Evolutionary conservation across 169 alveolate genomes (phyloP), one percentile per base, ranked within the genome.

Genomic region (Plasmodium vinckei): DNA sequence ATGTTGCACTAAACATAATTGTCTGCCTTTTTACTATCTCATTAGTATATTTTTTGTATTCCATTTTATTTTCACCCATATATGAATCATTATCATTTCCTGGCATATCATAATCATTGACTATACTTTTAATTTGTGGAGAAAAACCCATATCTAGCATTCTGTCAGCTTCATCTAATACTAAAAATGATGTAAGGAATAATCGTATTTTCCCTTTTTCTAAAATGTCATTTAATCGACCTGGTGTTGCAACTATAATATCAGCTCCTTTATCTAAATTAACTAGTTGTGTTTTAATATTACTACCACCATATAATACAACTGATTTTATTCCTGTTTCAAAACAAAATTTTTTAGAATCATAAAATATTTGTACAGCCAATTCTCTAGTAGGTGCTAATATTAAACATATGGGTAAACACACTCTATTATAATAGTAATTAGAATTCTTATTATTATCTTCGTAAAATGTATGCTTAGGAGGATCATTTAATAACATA

Each of bases 311-410:
- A 91, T 97, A 96, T 33, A 97, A 89, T 15, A 94, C 96, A 10
- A 94, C 97, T 1, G 98, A 92, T 64, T 97, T 93, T 23, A 98
- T 96, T 44, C 99, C 99, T 13, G 98, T 97, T 60, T 95, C 96
- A 87, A 88, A 94, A 53, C 96, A 90, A 75, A 97, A 97, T 73
- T 97, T 96, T 75, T 96, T 92, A 2, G 98, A 95, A 88, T 97
- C 99, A 56, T 94, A 95, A 84, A 88, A 95, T 23, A 97, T 98
- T 92, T 98, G 98, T 23, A 96, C 95, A 9, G 99, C 99, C 46
- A 99, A 94, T 92, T 99, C 99, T 51, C 99, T 96, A 0, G 99
- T 99, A 4, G 99, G 99, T 10, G 99, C 97, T 25, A 99, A 86
- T 46, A 98, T 96, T 56, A 73, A 94, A 90, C 93, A 93, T 47